phyloP scores from a whole-genome alignment of 2,329 filamentous ascomycete genomes.

The Cladosporium sp. region DNA sequence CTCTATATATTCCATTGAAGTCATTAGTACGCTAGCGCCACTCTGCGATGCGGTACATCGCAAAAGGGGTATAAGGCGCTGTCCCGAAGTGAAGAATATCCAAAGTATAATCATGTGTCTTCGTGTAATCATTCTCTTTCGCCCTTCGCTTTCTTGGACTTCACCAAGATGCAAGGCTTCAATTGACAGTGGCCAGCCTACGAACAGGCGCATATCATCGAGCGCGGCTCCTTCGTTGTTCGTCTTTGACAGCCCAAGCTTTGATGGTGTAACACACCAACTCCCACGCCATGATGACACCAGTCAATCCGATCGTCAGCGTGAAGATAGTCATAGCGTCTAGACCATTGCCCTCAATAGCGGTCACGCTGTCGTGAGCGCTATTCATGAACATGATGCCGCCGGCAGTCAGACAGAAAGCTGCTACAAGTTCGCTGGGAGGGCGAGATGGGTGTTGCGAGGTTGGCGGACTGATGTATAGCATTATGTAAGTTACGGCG shows the following conservation, averaged over 20 bases:
- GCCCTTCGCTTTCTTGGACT: too few relatives aligned
- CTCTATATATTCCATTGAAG: too few relatives aligned
- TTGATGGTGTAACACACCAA: slow-evolving; percentile 76
- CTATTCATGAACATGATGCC: slow-evolving; percentile 92
- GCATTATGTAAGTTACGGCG: slow-evolving; percentile 70
- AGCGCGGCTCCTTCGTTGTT: slow-evolving; percentile 14
- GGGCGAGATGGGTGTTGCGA: slow-evolving; percentile 79
- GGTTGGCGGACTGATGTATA: slow-evolving; percentile 75
- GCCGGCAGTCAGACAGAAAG: slow-evolving; percentile 83
- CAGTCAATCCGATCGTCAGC: slow-evolving; percentile 76
- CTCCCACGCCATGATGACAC: slow-evolving; percentile 80
- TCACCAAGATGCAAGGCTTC: too few relatives aligned
- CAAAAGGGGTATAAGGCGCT: too few relatives aligned
- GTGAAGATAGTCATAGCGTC: slow-evolving; percentile 95
- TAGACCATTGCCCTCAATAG: slow-evolving; percentile 72
- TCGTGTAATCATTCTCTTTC: too few relatives aligned
- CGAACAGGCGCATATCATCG: neutral
- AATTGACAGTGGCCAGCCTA: too few relatives aligned
- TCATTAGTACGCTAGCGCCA: too few relatives aligned
- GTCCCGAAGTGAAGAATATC: too few relatives aligned
- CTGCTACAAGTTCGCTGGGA: slow-evolving; percentile 80
- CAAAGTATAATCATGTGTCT: too few relatives aligned
- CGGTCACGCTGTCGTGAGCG: slow-evolving; percentile 68
- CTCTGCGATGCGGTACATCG: too few relatives aligned
- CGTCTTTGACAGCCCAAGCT: slow-evolving; percentile 65